Evolutionary conservation across 2,329 filamentous ascomycete genomes (phyloP).

Genomic region (Diaporthe ampelina): DNA sequence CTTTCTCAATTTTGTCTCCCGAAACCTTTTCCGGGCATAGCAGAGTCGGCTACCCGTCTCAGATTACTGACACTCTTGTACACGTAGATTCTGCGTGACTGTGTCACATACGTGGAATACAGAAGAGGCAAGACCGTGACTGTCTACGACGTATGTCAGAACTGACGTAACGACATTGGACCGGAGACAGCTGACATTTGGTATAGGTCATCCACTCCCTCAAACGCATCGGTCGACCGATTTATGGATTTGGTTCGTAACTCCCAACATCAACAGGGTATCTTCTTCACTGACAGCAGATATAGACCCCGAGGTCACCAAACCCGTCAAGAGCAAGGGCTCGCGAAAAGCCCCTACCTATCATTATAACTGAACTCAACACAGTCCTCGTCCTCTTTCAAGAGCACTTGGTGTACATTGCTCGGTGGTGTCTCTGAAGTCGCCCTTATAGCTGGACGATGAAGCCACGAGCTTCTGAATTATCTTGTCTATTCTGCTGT

Average conservation of each 20-base stretch:
- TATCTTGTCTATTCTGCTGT: neutral
- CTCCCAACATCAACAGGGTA: neutral
- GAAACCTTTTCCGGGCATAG: neutral
- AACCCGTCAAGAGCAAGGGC: neutral
- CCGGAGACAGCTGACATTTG: neutral
- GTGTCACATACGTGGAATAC: constrained; percentile 66
- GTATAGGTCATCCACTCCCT: constrained; percentile 69
- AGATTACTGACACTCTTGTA: neutral
- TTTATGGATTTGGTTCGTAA: constrained; percentile 65
- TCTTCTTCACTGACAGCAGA: neutral
- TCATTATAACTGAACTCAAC: neutral
- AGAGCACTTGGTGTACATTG: neutral
- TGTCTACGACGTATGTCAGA: constrained; percentile 67
- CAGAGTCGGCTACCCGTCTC: neutral
- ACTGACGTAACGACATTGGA: constrained; percentile 15
- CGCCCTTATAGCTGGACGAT: neutral
- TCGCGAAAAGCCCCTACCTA: neutral
- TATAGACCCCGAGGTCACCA: constrained; percentile 30
- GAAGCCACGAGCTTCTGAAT: neutral
- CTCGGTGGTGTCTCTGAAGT: neutral
- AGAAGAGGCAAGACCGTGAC: constrained; percentile 73
- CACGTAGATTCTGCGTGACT: constrained; percentile 65
- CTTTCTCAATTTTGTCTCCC: neutral
- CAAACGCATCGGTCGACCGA: constrained; percentile 61
- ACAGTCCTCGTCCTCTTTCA: neutral